Evolutionary conservation across 768 basidiomycete genomes (phyloP), one percentile per base, ranked within the genome.

Genomic region (Hemileccinum impolitum): DNA sequence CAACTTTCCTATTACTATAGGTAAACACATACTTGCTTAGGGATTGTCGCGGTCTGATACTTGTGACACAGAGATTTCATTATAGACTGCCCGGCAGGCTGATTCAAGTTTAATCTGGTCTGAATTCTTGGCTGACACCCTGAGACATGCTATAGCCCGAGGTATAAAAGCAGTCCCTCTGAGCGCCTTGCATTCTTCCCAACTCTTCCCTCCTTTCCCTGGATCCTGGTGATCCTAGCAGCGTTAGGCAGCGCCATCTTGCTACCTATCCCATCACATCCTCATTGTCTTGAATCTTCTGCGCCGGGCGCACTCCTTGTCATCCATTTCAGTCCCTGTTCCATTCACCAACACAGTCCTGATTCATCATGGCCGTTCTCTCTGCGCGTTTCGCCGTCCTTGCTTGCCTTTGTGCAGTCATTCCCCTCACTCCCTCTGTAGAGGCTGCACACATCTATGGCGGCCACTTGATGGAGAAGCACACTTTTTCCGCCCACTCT

Each of bases 151-250:
- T n/a, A n/a, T n/a, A 6, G 35, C 14, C 32, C 3, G 4, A 36
- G 31, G 55, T 65, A 65, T 63, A 65, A 65, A 43, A 55, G 34
- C 38, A 6, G 30, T 37, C 43, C 11, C 42, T 18, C 47, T 48
- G 46, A 48, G 53, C 47, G 36, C 19, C 21, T 36, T 25, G 56
- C 54, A 52, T 57, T 58, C 64, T 68, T 70, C 65, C 55, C 64
- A 64, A 67, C 67, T 63, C 67, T 60, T 63, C 59, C 66, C 65
- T 63, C 68, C 55, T 50, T 52, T 71, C 52, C 54, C 54, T 62
- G 61, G 80, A 72, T 81, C 81, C 81, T 60, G 79, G 81, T 71
- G 81, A 75, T 81, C 78, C 55, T 53, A 48, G 18, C 39, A 50
- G 49, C 51, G 43, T 55, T 52, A 53, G 55, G 52, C 30, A 54